Evolutionary conservation across 2,329 filamentous ascomycete genomes (phyloP).

Genomic region (Cladosporium phlei): DNA sequence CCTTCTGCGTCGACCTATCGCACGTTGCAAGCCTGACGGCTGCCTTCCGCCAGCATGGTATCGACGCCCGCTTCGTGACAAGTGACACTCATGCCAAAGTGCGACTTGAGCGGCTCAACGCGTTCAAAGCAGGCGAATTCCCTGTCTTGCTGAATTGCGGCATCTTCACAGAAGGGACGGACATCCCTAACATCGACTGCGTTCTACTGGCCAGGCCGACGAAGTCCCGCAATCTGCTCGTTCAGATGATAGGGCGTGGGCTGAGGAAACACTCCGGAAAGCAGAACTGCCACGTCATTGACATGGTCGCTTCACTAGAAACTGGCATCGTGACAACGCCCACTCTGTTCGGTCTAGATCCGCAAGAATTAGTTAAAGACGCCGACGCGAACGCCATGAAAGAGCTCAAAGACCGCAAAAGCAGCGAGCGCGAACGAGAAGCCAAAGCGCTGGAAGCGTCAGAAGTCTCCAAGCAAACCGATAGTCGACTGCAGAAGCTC

Average conservation of each 20-base stretch:
- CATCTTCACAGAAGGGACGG: slow-evolving; percentile 94
- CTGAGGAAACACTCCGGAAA: slow-evolving; percentile 80
- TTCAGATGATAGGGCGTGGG: slow-evolving; percentile 96
- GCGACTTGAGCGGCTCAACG: slow-evolving; percentile 65
- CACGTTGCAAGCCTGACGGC: slow-evolving; percentile 73
- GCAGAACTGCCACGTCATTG: slow-evolving; percentile 86
- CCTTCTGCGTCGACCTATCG: slow-evolving; percentile 87
- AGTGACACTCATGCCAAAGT: slow-evolving; percentile 68
- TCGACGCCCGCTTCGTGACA: slow-evolving; percentile 84
- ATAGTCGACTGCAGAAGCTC: neutral
- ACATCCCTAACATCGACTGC: slow-evolving; percentile 96
- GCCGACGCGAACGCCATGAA: slow-evolving; percentile 60
- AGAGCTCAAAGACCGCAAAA: slow-evolving; percentile 44
- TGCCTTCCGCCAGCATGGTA: slow-evolving; percentile 69
- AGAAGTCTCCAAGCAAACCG: neutral
- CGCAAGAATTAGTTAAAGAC: slow-evolving; percentile 67
- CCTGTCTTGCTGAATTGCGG: slow-evolving; percentile 91
- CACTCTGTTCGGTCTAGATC: slow-evolving; percentile 88
- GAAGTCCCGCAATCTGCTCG: slow-evolving; percentile 82
- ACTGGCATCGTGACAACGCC: slow-evolving; percentile 77
- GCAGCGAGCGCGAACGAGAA: slow-evolving; percentile 41
- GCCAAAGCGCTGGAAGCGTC: slow-evolving; percentile 21
- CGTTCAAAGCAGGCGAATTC: slow-evolving; percentile 71
- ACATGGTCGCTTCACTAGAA: slow-evolving; percentile 83
- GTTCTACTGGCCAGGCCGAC: slow-evolving; percentile 84